Percentiles rank a stretch among this genome's conserved stretches.
These are phyloP conservation scores for Sclerotinia borealis DNA, from an alignment of 2,329 filamentous ascomycete genomes.

Conservation along the genomic window DNA sequence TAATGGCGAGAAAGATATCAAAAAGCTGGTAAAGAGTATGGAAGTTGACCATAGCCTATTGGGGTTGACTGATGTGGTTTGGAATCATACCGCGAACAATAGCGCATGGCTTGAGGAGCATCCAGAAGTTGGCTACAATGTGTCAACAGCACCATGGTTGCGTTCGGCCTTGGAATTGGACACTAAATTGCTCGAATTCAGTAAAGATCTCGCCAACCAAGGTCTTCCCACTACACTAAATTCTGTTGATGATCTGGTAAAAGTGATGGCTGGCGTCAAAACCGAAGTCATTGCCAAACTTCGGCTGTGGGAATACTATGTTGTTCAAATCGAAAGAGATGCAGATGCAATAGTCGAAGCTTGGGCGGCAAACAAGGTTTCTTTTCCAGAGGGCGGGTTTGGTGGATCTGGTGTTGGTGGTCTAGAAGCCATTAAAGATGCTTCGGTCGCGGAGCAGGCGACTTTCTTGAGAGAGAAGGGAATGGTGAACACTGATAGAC, in stretches of 20 bases:
- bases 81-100: constrained; percentile 97
- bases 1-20: constrained; percentile 74
- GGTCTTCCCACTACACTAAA: constrained; percentile 72
- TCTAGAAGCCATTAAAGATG: constrained; percentile 46
- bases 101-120: constrained; percentile 91
- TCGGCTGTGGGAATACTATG: constrained; percentile 90
- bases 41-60: constrained; percentile 79
- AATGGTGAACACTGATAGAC: constrained; percentile 61
- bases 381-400: constrained; percentile 48
- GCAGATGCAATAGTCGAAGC: constrained; percentile 61
- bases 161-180: constrained; percentile 73
- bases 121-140: constrained; percentile 91
- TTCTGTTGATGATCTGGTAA: constrained; percentile 63
- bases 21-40: constrained; percentile 70
- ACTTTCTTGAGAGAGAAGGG: constrained; percentile 56
- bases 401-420: constrained; percentile 42
- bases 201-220: constrained; percentile 55
- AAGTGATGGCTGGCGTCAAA: constrained; percentile 81
- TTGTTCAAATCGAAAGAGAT: constrained; percentile 70
- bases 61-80: constrained; percentile 90
- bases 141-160: constrained; percentile 78
- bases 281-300: constrained; percentile 70
- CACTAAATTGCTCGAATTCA: constrained; percentile 60
- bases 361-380: constrained; percentile 60
- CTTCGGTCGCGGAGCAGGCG: constrained; percentile 52